Conservation (phyloP, 2,329 filamentous ascomycete genomes). For the Colletotrichum ledebouriae region DNA sequence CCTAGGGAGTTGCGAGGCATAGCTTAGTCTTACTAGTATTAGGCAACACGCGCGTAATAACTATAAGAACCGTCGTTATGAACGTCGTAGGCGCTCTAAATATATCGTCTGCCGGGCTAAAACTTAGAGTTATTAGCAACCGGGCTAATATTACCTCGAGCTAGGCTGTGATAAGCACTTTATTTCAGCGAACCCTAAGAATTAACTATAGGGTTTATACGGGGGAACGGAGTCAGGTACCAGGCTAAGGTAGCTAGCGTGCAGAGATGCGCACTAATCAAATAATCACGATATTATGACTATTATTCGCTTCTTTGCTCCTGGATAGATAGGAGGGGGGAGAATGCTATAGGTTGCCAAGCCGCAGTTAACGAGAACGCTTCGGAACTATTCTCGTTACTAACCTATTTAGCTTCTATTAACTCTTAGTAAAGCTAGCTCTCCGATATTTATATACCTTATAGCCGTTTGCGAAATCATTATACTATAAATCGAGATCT, state of each 20-base stretch:
- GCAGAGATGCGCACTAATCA: conserved; percentile 36
- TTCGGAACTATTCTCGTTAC: background rate
- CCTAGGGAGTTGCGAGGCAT: background rate
- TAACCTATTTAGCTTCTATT: background rate
- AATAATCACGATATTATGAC: background rate
- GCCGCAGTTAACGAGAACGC: background rate
- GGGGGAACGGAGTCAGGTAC: conserved; percentile 35
- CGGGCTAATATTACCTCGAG: conserved; percentile 40
- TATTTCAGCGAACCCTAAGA: conserved; percentile 19
- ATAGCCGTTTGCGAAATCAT: too few relatives aligned
- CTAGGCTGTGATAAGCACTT: background rate
- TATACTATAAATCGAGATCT: too few relatives aligned
- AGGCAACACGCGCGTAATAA: background rate
- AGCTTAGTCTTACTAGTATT: background rate
- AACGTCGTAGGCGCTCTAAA: conserved; percentile 35
- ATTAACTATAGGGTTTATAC: conserved; percentile 24
- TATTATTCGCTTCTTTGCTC: conserved; percentile 6
- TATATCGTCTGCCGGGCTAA: conserved; percentile 3
- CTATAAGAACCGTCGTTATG: background rate
- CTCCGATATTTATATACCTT: background rate
- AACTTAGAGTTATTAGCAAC: conserved; percentile 21
- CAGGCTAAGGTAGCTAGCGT: conserved; percentile 6
- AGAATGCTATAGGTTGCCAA: background rate
- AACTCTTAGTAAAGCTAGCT: background rate
- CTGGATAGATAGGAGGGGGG: background rate